Evolutionary conservation across 352 stramenopile genomes (phyloP).

Genomic region (Phytophthora constricta): DNA sequence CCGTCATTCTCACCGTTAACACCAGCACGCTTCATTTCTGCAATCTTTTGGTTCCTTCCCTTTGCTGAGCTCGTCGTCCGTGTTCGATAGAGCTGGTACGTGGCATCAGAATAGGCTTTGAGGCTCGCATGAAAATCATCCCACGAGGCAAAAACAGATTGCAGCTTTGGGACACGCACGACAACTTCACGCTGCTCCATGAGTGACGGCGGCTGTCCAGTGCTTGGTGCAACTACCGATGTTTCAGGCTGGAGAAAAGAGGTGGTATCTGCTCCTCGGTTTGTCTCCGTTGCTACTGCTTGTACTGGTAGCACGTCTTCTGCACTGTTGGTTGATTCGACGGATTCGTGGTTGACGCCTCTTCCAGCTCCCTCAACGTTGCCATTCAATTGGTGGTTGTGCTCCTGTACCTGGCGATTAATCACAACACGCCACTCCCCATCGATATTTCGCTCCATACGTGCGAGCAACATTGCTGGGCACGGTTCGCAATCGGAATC

Average conservation of each 20-base stretch:
- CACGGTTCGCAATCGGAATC: constrained; percentile 38
- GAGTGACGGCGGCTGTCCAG: background rate
- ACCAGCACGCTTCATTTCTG: constrained; percentile 45
- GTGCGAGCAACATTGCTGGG: constrained; percentile 72
- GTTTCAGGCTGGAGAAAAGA: constrained; percentile 19
- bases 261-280: too few species aligned
- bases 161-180: constrained; percentile 65
- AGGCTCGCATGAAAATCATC: constrained; percentile 70
- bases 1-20: constrained; percentile 49
- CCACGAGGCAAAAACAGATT: constrained; percentile 65
- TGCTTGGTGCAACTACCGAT: constrained; percentile 6
- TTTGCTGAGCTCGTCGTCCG: constrained; percentile 76
- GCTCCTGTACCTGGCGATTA: constrained; percentile 66
- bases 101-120: constrained; percentile 67
- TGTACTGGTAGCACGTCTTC: too few species aligned
- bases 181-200: constrained; percentile 47
- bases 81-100: constrained; percentile 79
- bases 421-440: constrained; percentile 73
- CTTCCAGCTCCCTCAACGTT: constrained; percentile 26
- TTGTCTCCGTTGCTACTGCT: constrained; percentile 12
- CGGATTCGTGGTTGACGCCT: constrained; percentile 2
- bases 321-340: constrained; percentile 4
- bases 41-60: constrained; percentile 76
- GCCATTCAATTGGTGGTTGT: constrained; percentile 58
- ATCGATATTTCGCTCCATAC: constrained; percentile 68